These are phyloP conservation scores for Corylus heterophylla DNA, from an alignment of 306 rosid species.

Conservation along the genomic window DNA sequence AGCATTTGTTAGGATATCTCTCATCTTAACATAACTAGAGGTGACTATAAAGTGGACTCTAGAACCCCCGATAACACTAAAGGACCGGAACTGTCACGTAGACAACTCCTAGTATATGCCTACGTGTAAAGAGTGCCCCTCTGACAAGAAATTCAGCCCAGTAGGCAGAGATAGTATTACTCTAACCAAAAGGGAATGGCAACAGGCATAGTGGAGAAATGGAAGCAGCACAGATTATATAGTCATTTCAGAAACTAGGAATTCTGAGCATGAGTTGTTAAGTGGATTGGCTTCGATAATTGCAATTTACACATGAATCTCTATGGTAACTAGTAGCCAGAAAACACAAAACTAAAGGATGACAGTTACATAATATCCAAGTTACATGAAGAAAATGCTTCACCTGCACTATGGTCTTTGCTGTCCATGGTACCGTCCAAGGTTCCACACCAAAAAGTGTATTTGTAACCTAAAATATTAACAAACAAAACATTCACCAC, in stretches of 20 bases:
- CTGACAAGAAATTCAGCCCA: not conserved
- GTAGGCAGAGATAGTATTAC: not conserved
- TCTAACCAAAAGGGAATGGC: not conserved
- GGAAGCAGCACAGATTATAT: not conserved
- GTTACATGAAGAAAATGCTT: conserved; percentile 23
- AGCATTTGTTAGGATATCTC: not conserved
- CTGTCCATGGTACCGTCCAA: conserved; percentile 65
- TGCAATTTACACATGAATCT: not conserved
- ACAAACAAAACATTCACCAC: conserved; percentile 18
- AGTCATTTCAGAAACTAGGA: not conserved
- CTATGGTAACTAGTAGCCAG: not conserved
- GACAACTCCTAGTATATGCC: not conserved
- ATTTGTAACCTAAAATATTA: conserved; percentile 36
- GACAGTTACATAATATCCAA: conserved; percentile 18
- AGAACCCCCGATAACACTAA: too few relatives aligned
- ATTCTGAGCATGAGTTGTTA: not conserved
- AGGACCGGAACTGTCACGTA: not conserved
- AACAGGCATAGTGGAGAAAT: not conserved
- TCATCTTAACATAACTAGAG: not conserved
- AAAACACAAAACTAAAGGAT: not conserved
- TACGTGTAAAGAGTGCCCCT: not conserved
- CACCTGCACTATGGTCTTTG: conserved; percentile 58
- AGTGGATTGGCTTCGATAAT: not conserved
- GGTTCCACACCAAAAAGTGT: conserved; percentile 36
- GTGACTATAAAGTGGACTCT: not conserved